A percentile compares a stretch with the other conserved stretches of the same genome.
Conservation (phyloP, 768 basidiomycete genomes). For the Pleurotus sapidus region DNA sequence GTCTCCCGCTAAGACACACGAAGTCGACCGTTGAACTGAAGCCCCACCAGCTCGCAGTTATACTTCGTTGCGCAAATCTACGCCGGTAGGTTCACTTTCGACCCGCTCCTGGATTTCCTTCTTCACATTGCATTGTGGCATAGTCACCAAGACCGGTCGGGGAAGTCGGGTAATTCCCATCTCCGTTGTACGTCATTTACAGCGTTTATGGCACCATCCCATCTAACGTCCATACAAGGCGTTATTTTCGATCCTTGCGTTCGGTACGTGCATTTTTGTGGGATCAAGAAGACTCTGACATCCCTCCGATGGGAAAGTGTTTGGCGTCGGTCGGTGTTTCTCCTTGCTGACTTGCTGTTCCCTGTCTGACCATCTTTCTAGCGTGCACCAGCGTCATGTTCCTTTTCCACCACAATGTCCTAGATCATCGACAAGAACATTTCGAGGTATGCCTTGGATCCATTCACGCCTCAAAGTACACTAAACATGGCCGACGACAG, state of each 20-base stretch:
- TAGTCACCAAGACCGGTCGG: constrained; percentile 4
- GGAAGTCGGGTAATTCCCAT: constrained; percentile 25
- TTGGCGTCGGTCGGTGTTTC: constrained; percentile 11
- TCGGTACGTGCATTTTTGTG: constrained; percentile 19
- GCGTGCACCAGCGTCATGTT: constrained; percentile 11
- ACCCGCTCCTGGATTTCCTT: neutral
- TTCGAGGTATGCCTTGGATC: constrained; percentile 25
- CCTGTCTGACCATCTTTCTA: neutral
- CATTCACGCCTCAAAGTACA: neutral
- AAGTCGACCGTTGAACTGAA: neutral
- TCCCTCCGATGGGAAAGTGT: neutral
- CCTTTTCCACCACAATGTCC: constrained; percentile 3
- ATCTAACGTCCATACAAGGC: constrained; percentile 12
- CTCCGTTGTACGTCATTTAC: constrained; percentile 21
- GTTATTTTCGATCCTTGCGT: constrained; percentile 23
- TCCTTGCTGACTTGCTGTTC: neutral
- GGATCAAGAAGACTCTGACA: neutral
- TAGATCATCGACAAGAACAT: constrained; percentile 3
- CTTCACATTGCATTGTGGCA: neutral
- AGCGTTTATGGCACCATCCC: neutral
- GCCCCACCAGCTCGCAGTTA: constrained; percentile 33
- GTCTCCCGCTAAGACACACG: neutral
- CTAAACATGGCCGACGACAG: constrained; percentile 16
- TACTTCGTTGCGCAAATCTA: constrained; percentile 42
- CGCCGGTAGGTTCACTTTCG: constrained; percentile 19